These are phyloP conservation scores for Picochlorum costavermella DNA, from an alignment of 139 green algal species.

Conservation along the genomic window DNA sequence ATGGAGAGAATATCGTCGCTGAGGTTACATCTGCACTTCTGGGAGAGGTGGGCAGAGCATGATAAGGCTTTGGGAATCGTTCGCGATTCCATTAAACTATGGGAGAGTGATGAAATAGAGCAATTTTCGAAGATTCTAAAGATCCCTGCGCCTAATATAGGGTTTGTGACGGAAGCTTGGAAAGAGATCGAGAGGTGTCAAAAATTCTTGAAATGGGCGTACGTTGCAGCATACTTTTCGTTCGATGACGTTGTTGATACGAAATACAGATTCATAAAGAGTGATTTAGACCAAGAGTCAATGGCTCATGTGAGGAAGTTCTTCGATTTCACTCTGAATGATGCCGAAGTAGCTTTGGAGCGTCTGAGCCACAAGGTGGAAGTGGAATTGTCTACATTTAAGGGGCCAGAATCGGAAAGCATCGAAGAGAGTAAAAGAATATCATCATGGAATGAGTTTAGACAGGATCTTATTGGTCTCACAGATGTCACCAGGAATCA, in stretches of 20 bases:
- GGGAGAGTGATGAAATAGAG: constrained; percentile 52
- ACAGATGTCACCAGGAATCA: constrained; percentile 76
- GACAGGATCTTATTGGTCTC: constrained; percentile 76
- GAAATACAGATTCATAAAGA: not conserved
- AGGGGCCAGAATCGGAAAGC: not conserved
- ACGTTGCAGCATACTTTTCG: constrained; percentile 88
- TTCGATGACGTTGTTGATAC: constrained; percentile 46
- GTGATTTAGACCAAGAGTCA: not conserved
- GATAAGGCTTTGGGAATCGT: constrained; percentile 34
- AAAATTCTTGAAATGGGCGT: constrained; percentile 97
- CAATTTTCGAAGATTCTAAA: constrained; percentile 64
- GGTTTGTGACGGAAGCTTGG: constrained; percentile 84
- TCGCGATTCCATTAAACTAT: constrained; percentile 29
- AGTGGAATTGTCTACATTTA: constrained; percentile 49
- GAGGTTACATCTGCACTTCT: constrained; percentile 81
- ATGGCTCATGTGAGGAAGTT: constrained; percentile 50
- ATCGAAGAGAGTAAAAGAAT: not conserved
- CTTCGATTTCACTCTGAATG: constrained; percentile 85
- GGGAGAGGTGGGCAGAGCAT: constrained; percentile 71
- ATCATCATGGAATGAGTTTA: constrained; percentile 40
- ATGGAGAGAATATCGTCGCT: constrained; percentile 82
- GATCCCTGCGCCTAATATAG: constrained; percentile 79
- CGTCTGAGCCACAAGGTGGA: constrained; percentile 71
- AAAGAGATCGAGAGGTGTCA: constrained; percentile 83
- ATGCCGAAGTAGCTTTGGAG: constrained; percentile 75